Conservation (phyloP, 441 rosid genomes). For the Euphorbia corollata region DNA sequence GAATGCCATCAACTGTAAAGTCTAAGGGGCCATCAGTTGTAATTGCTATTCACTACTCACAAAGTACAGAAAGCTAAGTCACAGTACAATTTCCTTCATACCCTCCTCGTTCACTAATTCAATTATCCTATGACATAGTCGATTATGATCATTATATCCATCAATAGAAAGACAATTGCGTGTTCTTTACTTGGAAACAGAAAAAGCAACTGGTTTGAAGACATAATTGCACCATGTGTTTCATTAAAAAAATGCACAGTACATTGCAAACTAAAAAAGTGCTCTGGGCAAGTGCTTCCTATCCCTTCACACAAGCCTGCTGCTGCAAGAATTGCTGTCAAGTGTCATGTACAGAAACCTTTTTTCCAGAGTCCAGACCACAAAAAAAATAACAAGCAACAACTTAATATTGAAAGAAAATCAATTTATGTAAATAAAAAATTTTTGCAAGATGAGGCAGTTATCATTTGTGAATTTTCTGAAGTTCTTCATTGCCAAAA, state of each 20-base stretch:
- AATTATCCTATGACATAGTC: slow-evolving; percentile 7
- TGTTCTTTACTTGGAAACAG: slow-evolving; percentile 26
- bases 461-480: too few relatives aligned
- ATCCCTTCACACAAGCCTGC: slow-evolving; percentile 37
- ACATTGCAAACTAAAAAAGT: slow-evolving; percentile 35
- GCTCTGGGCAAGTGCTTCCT: slow-evolving; percentile 31
- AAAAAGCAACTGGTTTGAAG: slow-evolving; percentile 21
- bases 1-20: neutral
- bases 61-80: slow-evolving; percentile 12
- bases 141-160: slow-evolving; percentile 14
- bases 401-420: too few relatives aligned
- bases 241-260: slow-evolving; percentile 28
- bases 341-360: too few relatives aligned
- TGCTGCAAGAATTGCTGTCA: slow-evolving; percentile 26
- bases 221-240: slow-evolving; percentile 23
- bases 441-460: too few relatives aligned
- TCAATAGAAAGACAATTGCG: slow-evolving; percentile 26
- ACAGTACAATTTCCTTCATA: slow-evolving; percentile 4
- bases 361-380: too few relatives aligned
- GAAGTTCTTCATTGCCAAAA: too few relatives aligned
- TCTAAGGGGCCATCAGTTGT: neutral
- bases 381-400: too few relatives aligned
- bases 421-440: too few relatives aligned
- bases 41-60: neutral
- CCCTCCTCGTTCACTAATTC: slow-evolving; percentile 8